Evolutionary conservation across 2,329 filamentous ascomycete genomes (phyloP).

Genomic region (Aspergillus sp.): DNA sequence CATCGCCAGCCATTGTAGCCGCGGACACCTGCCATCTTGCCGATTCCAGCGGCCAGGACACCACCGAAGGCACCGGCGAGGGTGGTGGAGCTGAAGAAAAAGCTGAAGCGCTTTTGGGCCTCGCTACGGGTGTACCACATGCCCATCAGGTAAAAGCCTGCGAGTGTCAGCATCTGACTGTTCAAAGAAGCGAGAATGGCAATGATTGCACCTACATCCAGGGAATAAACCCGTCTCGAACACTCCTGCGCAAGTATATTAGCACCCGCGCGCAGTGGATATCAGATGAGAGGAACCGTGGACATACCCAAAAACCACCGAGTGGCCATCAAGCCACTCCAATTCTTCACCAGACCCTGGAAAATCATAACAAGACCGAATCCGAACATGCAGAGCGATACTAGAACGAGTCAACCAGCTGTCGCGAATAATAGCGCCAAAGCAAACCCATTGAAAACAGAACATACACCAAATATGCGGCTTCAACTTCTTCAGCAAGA

Average conservation of each 20-base stretch:
- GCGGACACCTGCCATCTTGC: slow-evolving; percentile 47
- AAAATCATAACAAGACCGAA: slow-evolving; percentile 69
- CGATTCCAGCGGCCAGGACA: slow-evolving; percentile 52
- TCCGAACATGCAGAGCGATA: slow-evolving; percentile 73
- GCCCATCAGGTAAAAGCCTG: slow-evolving; percentile 56
- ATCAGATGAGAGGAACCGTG: neutral
- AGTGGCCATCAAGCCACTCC: slow-evolving; percentile 65
- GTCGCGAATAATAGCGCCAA: no score
- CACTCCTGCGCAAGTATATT: slow-evolving; percentile 36
- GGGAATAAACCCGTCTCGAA: slow-evolving; percentile 66
- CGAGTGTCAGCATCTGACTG: neutral
- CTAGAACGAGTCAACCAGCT: slow-evolving; percentile 15
- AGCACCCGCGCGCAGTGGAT: neutral
- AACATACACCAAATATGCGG: slow-evolving; percentile 57
- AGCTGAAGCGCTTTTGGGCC: slow-evolving; percentile 82
- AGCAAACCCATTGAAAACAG: neutral
- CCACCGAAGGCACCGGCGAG: slow-evolving; percentile 57
- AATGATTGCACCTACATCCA: slow-evolving; percentile 43
- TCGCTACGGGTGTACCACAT: slow-evolving; percentile 81
- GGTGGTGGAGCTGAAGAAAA: slow-evolving; percentile 75
- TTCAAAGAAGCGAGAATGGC: slow-evolving; percentile 11
- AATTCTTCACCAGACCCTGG: slow-evolving; percentile 72
- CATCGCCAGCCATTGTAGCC: slow-evolving; percentile 52
- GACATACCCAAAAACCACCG: slow-evolving; percentile 66
- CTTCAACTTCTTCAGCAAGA: slow-evolving; percentile 59